These are phyloP conservation scores for Hippophae gyantsensis DNA, from an alignment of 306 rosid genomes.

Conservation along the genomic window DNA sequence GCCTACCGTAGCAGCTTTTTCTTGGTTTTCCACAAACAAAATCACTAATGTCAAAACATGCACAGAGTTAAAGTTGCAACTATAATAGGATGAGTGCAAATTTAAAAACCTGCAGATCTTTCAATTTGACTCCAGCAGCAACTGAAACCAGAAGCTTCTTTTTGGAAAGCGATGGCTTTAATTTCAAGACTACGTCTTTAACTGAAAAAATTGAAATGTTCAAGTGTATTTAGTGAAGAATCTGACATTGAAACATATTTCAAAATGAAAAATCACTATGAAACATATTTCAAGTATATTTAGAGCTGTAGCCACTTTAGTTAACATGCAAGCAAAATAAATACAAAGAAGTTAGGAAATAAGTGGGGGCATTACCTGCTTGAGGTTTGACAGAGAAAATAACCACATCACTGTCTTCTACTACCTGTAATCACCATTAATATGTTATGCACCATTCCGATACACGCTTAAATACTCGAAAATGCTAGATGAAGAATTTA, in stretches of 20 bases:
- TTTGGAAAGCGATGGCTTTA: conserved; percentile 53
- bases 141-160: conserved; percentile 88
- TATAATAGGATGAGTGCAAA: neutral
- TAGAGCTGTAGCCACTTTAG: conserved; percentile 29
- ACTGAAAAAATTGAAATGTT: conserved; percentile 37
- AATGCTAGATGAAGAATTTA: neutral
- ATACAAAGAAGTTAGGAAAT: no score
- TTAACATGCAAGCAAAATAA: no score
- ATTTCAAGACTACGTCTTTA: conserved; percentile 45
- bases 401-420: conserved; percentile 66
- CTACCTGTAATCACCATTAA: conserved; percentile 37
- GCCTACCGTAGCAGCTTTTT: no score
- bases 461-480: neutral
- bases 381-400: conserved; percentile 92
- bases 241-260: neutral
- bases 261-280: neutral
- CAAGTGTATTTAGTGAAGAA: neutral
- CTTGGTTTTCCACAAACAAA: no score
- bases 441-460: neutral
- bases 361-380: conserved; percentile 1
- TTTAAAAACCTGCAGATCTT: conserved; percentile 72
- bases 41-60: no score
- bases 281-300: no score
- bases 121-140: conserved; percentile 87
- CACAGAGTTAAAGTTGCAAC: neutral